These are phyloP conservation scores for Saccharomyces hybrid DNA, from an alignment of 1,139 yeast species.

Conservation along the genomic window DNA sequence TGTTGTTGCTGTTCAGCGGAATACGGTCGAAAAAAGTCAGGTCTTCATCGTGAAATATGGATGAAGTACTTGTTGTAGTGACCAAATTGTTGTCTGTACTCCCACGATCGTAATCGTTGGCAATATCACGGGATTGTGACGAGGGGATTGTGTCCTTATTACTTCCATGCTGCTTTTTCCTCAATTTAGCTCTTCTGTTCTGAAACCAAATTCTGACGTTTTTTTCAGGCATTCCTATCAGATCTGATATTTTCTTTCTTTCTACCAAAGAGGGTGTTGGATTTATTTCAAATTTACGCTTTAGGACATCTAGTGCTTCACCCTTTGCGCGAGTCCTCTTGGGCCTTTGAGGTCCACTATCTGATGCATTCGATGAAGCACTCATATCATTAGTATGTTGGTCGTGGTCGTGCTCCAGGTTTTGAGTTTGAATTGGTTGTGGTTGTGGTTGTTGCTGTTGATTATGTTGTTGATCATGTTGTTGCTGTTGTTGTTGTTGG, in stretches of 20 bases:
- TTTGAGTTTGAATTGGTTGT: not conserved
- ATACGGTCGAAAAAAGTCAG: constrained; percentile 31
- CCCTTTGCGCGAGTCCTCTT: constrained; percentile 69
- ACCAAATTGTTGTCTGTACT: not conserved
- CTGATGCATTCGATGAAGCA: not conserved
- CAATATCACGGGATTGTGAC: not conserved
- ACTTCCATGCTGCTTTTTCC: constrained; percentile 31
- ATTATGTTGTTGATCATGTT: not conserved
- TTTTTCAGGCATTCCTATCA: constrained; percentile 81
- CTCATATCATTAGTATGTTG: not conserved
- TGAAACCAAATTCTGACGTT: constrained; percentile 96
- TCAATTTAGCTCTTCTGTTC: constrained; percentile 74
- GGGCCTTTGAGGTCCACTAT: constrained; percentile 11
- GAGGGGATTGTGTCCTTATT: not conserved
- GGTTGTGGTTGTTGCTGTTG: not conserved
- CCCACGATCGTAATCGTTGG: not conserved
- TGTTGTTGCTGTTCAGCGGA: constrained; percentile 54
- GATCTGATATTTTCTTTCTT: constrained; percentile 62
- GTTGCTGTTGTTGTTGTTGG: constrained; percentile 1
- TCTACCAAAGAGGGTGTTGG: constrained; percentile 64
- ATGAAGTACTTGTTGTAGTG: not conserved
- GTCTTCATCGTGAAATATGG: constrained; percentile 7
- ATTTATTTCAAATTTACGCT: constrained; percentile 62
- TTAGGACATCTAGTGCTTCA: constrained; percentile 62
- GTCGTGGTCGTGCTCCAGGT: not conserved